Evolutionary conservation across 2,329 filamentous ascomycete genomes (phyloP), one percentile per base, ranked within the genome.

Genomic region (Botrytis hyacinthi): DNA sequence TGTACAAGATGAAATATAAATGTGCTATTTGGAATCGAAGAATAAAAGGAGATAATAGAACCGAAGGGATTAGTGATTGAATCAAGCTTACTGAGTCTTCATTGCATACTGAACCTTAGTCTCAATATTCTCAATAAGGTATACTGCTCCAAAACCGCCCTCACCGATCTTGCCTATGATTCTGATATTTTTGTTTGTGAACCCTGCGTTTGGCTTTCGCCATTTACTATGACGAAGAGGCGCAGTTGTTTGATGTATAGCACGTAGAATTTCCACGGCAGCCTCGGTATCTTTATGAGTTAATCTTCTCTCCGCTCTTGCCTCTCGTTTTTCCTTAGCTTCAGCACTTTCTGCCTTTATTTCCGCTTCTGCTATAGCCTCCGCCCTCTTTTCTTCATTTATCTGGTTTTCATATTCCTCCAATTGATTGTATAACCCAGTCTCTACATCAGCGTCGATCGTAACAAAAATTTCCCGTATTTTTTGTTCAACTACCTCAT

Each of bases 211-310:
- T 12, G 44, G 42, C 29, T 66, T 66, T 18, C 44, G 63, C 63
- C 63, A 66, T 66, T 66, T 66, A 29, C 48, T 66, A 8, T 66
- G 29, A 48, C 63, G 63, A 48, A 66, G 32, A 48, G 63, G 42
- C 9, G 32, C 3, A 22, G 12, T n/a, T 35, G 42, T 9, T 66
- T 66, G 5, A 9, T 44, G 63, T n/a, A 66, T 48, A 26, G 63
- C n/a, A 66, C 42, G 63, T 14, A 66, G 9, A 48, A 35, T 22
- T 2, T 48, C 10, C 22, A 48, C 42, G 32, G 44, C 44, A n/a
- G 9, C 32, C 46, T 22, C 0, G 46, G 20, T 26, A 10, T 48
- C 20, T 14, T 18, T 12, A 46, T 35, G 14, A 48, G 9, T 1
- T 6, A 8, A 14, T 26, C 3, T 26, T 32, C 8, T 35, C 20